Conservation (phyloP, 2,329 filamentous ascomycete genomes). For the Fusarium sp. region DNA sequence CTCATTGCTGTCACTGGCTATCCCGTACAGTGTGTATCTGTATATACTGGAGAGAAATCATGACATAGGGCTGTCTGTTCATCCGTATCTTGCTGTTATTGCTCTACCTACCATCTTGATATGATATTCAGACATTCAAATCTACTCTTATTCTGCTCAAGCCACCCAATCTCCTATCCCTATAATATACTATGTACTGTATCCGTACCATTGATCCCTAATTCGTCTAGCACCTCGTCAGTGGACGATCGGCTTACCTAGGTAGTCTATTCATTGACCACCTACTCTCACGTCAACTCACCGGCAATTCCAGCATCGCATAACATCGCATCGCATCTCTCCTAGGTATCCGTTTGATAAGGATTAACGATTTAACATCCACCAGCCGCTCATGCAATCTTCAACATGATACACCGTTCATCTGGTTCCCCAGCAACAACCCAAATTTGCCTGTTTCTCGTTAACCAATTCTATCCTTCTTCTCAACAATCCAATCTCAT, state of each 20-base stretch:
- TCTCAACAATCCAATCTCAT: slow-evolving; percentile 6
- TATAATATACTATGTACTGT: background rate
- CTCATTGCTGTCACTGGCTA: background rate
- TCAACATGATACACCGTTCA: background rate
- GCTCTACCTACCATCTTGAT: background rate
- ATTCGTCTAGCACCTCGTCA: slow-evolving; percentile 7
- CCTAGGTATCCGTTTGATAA: background rate
- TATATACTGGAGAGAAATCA: background rate
- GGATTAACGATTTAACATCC: slow-evolving; percentile 2
- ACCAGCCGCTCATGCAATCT: slow-evolving; percentile 3
- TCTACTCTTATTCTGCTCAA: background rate
- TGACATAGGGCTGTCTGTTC: background rate
- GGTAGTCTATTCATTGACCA: slow-evolving; percentile 25
- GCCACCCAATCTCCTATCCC: slow-evolving; percentile 8
- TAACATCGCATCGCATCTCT: background rate
- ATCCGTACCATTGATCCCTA: background rate
- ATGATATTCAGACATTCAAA: background rate
- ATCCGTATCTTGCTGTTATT: background rate
- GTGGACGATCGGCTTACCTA: slow-evolving; percentile 21
- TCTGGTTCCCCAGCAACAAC: slow-evolving; percentile 29
- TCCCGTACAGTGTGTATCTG: background rate
- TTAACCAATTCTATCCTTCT: slow-evolving; percentile 17
- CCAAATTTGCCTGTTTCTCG: slow-evolving; percentile 16
- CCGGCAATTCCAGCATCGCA: slow-evolving; percentile 28
- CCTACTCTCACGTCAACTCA: slow-evolving; percentile 36